These are phyloP conservation scores for Adansonia madagascariensis DNA, from an alignment of 441 rosid genomes.

Conservation along the genomic window DNA sequence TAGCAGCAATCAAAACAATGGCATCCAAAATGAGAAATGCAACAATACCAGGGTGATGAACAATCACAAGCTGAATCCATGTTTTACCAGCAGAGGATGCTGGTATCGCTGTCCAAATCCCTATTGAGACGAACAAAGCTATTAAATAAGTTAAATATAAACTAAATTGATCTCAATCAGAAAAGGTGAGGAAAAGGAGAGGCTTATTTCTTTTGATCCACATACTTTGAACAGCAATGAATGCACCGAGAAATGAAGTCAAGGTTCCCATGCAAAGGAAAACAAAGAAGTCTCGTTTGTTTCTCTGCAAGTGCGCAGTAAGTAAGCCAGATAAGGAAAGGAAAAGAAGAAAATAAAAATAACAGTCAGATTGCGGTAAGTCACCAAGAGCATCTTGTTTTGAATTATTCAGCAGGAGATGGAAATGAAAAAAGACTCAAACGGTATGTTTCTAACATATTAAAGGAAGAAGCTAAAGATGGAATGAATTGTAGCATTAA, in stretches of 20 bases:
- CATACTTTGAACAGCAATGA: slow-evolving; percentile 73
- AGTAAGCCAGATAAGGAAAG: slow-evolving; percentile 19
- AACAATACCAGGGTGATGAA: slow-evolving; percentile 65
- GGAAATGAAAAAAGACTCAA: background rate
- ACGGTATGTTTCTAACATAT: background rate
- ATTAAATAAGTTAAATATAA: background rate
- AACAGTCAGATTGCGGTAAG: background rate
- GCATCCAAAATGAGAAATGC: slow-evolving; percentile 67
- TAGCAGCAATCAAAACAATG: slow-evolving; percentile 55
- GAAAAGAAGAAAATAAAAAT: slow-evolving; percentile 12
- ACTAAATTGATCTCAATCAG: slow-evolving; percentile 2
- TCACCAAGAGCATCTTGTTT: background rate
- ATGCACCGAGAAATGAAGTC: slow-evolving; percentile 53
- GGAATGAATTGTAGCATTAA: background rate
- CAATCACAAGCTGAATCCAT: slow-evolving; percentile 58
- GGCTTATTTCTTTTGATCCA: slow-evolving; percentile 8
- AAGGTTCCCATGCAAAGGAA: slow-evolving; percentile 67
- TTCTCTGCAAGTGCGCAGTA: slow-evolving; percentile 49
- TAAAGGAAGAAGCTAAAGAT: background rate
- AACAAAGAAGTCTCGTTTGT: slow-evolving; percentile 82
- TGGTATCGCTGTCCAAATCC: slow-evolving; percentile 58
- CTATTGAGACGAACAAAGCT: slow-evolving; percentile 42
- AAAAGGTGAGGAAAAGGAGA: background rate
- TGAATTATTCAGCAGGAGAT: background rate
- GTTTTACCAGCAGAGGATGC: slow-evolving; percentile 43